Evolutionary conservation across 352 stramenopile species (phyloP).

Genomic region (Globisporangium paddicum): DNA sequence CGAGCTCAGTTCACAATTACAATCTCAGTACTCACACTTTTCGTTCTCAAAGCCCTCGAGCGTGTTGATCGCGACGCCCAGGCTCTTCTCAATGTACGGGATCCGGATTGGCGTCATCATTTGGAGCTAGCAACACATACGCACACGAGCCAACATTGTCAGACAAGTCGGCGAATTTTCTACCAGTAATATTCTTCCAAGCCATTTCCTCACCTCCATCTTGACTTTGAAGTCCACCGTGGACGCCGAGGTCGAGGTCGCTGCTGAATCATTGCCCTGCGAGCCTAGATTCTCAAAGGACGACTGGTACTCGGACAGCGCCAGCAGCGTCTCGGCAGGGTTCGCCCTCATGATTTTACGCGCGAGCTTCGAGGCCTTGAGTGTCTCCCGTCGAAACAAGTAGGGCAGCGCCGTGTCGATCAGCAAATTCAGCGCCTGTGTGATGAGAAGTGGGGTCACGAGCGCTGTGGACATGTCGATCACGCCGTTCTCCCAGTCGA

Average conservation of each 20-base stretch:
- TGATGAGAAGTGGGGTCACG: conserved; percentile 81
- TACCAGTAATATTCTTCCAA: too few species aligned
- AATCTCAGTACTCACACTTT: conserved; percentile 35
- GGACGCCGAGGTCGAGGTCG: conserved; percentile 14
- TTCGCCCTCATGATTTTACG: conserved; percentile 80
- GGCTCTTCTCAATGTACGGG: conserved; percentile 78
- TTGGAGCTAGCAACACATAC: conserved; percentile 56
- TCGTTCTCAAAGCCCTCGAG: conserved; percentile 82
- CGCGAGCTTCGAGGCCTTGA: conserved; percentile 73
- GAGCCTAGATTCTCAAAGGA: conserved; percentile 61
- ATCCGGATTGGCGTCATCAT: conserved; percentile 88
- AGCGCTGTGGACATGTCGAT: conserved; percentile 88
- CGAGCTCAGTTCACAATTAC: not conserved
- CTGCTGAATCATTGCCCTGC: conserved; percentile 22
- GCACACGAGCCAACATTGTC: not conserved
- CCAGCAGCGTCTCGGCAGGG: conserved; percentile 72
- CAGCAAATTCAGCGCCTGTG: conserved; percentile 77
- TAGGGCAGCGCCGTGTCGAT: conserved; percentile 79
- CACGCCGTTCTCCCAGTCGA: conserved; percentile 77
- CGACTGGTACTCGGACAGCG: conserved; percentile 78
- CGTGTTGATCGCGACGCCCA: conserved; percentile 68
- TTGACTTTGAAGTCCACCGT: conserved; percentile 70
- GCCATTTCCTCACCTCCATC: conserved; percentile 59
- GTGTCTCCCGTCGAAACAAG: conserved; percentile 51
- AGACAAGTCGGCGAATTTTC: too few species aligned